Conservation (phyloP, 345 rosid genomes). For the Clausena lansium region DNA sequence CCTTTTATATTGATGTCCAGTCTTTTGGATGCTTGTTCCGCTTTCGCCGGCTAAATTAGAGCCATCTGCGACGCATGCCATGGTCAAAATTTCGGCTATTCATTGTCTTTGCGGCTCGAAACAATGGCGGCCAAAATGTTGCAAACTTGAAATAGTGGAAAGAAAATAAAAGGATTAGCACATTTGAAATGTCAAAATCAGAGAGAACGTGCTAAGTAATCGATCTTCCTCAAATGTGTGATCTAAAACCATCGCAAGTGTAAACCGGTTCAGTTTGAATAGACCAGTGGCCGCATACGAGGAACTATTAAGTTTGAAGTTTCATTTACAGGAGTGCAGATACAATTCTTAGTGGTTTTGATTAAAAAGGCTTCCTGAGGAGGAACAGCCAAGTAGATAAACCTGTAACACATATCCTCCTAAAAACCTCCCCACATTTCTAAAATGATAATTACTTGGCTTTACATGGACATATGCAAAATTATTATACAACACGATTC, state of each 20-base stretch:
- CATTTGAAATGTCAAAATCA: neutral
- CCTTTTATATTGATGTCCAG: no score
- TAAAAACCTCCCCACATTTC: neutral
- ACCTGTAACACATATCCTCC: neutral
- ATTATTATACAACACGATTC: constrained; percentile 25
- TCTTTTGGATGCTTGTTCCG: neutral
- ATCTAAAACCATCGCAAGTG: neutral
- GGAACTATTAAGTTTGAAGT: neutral
- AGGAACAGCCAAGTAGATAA: neutral
- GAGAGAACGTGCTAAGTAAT: neutral
- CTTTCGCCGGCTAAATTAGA: neutral
- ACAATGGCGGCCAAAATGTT: neutral
- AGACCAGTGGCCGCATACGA: neutral
- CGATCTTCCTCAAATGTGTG: neutral
- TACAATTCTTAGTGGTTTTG: neutral
- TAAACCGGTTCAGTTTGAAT: neutral
- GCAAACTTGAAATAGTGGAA: neutral
- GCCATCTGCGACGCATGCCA: neutral
- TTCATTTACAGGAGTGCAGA: neutral
- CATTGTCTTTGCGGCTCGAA: neutral
- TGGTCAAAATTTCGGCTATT: neutral
- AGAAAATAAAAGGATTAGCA: neutral
- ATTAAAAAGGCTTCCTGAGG: neutral
- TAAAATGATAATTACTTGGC: neutral
- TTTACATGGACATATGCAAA: constrained; percentile 2